A percentile compares a stretch with the other conserved stretches of the same genome.
phyloP scores from a whole-genome alignment of 1,284 basidiomycete species.

The Cutaneotrichosporon curvatum region DNA sequence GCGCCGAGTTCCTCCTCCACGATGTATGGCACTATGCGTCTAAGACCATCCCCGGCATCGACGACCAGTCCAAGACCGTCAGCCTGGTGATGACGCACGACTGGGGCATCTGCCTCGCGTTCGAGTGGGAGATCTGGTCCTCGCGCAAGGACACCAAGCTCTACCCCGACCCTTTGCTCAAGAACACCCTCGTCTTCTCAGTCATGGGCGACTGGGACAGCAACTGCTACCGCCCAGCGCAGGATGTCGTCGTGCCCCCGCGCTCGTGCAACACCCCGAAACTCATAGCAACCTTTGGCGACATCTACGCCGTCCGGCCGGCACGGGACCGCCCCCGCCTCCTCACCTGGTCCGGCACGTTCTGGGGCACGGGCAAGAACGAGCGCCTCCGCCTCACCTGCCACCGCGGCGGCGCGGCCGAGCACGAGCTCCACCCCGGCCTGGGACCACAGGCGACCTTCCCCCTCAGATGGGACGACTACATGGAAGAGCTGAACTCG shows the following conservation, averaged over 20 bases:
- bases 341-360: conserved; percentile 42
- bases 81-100: conserved; percentile 48
- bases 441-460: conserved; percentile 35
- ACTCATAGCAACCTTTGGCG: conserved; percentile 32
- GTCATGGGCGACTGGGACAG: conserved; percentile 45
- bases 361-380: conserved; percentile 46
- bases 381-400: conserved; percentile 41
- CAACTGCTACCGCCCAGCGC: conserved; percentile 43
- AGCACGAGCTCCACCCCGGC: conserved; percentile 35
- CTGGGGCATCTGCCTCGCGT: conserved; percentile 46
- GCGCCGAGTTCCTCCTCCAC: conserved; percentile 39
- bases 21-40: conserved; percentile 41
- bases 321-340: conserved; percentile 32
- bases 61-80: conserved; percentile 29
- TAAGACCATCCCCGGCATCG: conserved; percentile 36
- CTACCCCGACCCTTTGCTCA: conserved; percentile 38
- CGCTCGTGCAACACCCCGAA: conserved; percentile 34
- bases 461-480: conserved; percentile 34
- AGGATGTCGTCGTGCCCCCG: conserved; percentile 45
- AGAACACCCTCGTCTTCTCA: conserved; percentile 40
- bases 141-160: conserved; percentile 23
- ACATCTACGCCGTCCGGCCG: conserved; percentile 30
- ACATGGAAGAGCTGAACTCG: conserved; percentile 44
- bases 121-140: conserved; percentile 45
- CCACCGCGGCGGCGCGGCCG: conserved; percentile 35